Percentiles rank a stretch among this genome's conserved stretches.
Conservation (phyloP, 192 early-diverging fungal species). For the Mycoemilia scoparia region DNA sequence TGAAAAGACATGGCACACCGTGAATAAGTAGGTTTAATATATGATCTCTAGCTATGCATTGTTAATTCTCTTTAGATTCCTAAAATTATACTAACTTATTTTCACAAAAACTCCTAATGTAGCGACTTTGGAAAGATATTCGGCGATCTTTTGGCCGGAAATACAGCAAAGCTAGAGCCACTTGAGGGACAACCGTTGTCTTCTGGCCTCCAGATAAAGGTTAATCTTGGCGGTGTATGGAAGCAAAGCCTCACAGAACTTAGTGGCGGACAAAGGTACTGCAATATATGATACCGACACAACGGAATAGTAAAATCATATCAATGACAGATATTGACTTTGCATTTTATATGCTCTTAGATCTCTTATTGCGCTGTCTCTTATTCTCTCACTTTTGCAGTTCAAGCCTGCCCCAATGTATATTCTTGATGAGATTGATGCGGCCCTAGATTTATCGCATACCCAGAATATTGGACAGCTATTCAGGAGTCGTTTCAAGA, state of each 20-base stretch:
- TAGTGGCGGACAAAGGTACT: constrained; percentile 92
- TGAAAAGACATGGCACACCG: constrained; percentile 73
- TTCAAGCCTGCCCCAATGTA: constrained; percentile 99
- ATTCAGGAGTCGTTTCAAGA: constrained; percentile 78
- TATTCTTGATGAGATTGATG: constrained; percentile 97
- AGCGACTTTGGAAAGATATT: constrained; percentile 96
- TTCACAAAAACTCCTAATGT: constrained; percentile 7
- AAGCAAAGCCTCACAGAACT: constrained; percentile 91
- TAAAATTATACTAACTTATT: background rate
- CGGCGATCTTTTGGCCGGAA: constrained; percentile 81
- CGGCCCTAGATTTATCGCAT: constrained; percentile 91
- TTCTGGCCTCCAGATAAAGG: constrained; percentile 83
- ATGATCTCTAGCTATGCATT: constrained; percentile 12
- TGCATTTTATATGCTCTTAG: no score
- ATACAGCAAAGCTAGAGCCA: constrained; percentile 70
- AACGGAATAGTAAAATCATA: constrained; percentile 2
- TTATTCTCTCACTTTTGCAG: constrained; percentile 89
- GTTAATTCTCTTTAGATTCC: no score
- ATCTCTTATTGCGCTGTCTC: constrained; percentile 89
- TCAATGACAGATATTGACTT: no score
- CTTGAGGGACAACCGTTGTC: constrained; percentile 64
- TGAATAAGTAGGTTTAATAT: no score
- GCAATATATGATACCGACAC: constrained; percentile 6
- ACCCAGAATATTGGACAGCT: constrained; percentile 98
- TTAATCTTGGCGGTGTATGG: constrained; percentile 91